Evolutionary conservation across 495 filamentous ascomycete genomes (phyloP).

Genomic region (Ascodesmis nigricans): DNA sequence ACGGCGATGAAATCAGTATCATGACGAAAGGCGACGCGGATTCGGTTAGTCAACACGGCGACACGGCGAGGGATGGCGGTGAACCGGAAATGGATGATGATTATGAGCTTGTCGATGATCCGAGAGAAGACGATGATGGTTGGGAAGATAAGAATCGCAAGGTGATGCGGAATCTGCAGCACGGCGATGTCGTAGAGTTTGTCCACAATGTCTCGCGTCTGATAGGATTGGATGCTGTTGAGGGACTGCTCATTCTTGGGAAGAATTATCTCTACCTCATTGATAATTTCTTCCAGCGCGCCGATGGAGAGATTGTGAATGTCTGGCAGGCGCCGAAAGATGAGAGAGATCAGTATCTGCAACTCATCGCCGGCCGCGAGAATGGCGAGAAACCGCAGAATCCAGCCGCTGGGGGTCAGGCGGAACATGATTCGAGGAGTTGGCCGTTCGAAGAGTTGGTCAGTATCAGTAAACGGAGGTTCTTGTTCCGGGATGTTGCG

Average conservation of each 20-base stretch:
- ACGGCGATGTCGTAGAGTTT: slow-evolving; percentile 76
- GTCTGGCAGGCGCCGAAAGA: slow-evolving; percentile 82
- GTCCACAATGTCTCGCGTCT: slow-evolving; percentile 90
- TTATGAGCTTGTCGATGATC: slow-evolving; percentile 76
- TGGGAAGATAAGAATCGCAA: slow-evolving; percentile 96
- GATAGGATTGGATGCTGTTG: slow-evolving; percentile 72
- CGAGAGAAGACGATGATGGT: slow-evolving; percentile 56
- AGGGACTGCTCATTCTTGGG: slow-evolving; percentile 82
- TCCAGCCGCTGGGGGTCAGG: too few relatives aligned
- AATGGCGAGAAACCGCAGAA: slow-evolving; percentile 33
- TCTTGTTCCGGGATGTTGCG: slow-evolving; percentile 85
- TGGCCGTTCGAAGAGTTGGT: slow-evolving; percentile 91
- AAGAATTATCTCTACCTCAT: slow-evolving; percentile 83
- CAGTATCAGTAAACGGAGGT: slow-evolving; percentile 89
- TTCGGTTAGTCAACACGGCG: slow-evolving; percentile 15
- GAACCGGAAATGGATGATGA: slow-evolving; percentile 53
- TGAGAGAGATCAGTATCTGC: slow-evolving; percentile 83
- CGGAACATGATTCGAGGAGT: slow-evolving; percentile 58
- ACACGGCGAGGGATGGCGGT: slow-evolving; percentile 23
- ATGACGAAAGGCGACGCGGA: slow-evolving; percentile 19
- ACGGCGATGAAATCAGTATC: slow-evolving; percentile 21
- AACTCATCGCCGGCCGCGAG: slow-evolving; percentile 70
- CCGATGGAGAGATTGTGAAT: slow-evolving; percentile 87
- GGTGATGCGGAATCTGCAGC: slow-evolving; percentile 83
- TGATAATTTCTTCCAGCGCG: slow-evolving; percentile 81